Evolutionary conservation across 75 land plant species (phyloP), one percentile per base, ranked within the genome.

Genomic region (Cupressus sempervirens): DNA sequence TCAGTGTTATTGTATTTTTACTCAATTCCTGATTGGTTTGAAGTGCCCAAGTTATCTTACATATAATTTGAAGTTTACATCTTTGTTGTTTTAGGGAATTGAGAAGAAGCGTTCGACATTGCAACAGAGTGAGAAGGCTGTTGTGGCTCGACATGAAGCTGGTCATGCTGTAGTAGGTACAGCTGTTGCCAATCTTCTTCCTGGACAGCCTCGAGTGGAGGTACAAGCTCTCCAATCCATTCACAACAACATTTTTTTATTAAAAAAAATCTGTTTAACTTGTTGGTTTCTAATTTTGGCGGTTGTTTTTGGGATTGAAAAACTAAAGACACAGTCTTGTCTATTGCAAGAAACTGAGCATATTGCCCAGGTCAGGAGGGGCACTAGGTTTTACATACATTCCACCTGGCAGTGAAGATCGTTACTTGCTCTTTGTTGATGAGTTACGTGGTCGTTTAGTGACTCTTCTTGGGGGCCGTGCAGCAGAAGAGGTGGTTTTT

Each of bases 161-260:
- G 99, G 99, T 43, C 99, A 98, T 92, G 99, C 99, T 80, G 97
- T 98, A 67, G 98, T 98, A 38, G 99, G 99, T 18, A 98, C 99
- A 67, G 99, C 99, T 38, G 94, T 98, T 84, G 98, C 99, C 82
- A 96, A 90, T 85, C 91, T 96, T 86, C 96, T 98, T 84, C 90
- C 92, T 82, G 98, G 99, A 50, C 97, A 96, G 79, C 89, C 98
- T 81, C 94, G 93, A 83, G 99, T 98, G 29, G 93, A 98, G 96
- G 99, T 97, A 23, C 45, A 89, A 50, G 40, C 62, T 45, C 62
- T 45, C 54, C 35, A 80, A 67, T 18, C 67, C 35, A 45, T 50
- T 46, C 75, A 8, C 82, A 46, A 56, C n/a, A 84, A 8, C n/a
- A 3, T 23, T 13, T 40, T n/a, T 18, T 50, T 1, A 82, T 30